These are phyloP conservation scores for Boletus rubroflammeus DNA, from an alignment of 768 basidiomycete species.

Conservation along the genomic window DNA sequence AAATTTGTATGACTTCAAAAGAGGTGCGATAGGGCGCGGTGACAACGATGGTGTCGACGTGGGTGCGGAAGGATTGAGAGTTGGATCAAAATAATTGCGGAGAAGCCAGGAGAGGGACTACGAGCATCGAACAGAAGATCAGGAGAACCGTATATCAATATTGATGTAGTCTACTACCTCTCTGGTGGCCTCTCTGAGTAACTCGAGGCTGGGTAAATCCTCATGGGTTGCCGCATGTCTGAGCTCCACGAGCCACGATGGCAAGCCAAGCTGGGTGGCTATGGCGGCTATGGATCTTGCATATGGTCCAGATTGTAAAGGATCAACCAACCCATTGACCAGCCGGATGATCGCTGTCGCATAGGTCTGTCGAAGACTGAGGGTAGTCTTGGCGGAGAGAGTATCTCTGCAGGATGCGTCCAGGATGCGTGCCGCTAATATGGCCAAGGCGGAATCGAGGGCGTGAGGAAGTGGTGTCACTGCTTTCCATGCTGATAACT, in stretches of 20 bases:
- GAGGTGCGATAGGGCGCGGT: conserved; percentile 58
- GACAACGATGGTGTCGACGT: conserved; percentile 30
- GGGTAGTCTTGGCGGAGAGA: conserved; percentile 29
- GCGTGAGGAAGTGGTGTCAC: conserved; percentile 76
- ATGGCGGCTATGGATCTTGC: conserved; percentile 90
- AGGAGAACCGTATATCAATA: not conserved
- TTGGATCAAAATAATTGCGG: conserved; percentile 80
- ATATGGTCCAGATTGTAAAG: conserved; percentile 83
- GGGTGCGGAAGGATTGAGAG: conserved; percentile 50
- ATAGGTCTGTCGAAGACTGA: conserved; percentile 72
- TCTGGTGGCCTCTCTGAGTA: conserved; percentile 71
- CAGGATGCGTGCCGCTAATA: conserved; percentile 57
- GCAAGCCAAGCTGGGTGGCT: conserved; percentile 81
- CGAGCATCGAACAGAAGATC: conserved; percentile 4
- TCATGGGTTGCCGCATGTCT: conserved; percentile 97
- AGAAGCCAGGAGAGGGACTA: conserved; percentile 84
- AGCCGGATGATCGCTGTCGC: conserved; percentile 80
- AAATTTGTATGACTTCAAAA: conserved; percentile 71
- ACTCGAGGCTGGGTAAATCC: conserved; percentile 79
- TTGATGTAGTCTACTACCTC: conserved; percentile 45
- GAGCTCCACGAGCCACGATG: conserved; percentile 86
- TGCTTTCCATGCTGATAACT: conserved; percentile 82
- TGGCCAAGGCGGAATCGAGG: conserved; percentile 64
- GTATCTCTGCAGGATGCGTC: conserved; percentile 37
- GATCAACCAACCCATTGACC: conserved; percentile 94